phyloP scores from a whole-genome alignment of 345 rosid species.

The Lepidium africanum region DNA sequence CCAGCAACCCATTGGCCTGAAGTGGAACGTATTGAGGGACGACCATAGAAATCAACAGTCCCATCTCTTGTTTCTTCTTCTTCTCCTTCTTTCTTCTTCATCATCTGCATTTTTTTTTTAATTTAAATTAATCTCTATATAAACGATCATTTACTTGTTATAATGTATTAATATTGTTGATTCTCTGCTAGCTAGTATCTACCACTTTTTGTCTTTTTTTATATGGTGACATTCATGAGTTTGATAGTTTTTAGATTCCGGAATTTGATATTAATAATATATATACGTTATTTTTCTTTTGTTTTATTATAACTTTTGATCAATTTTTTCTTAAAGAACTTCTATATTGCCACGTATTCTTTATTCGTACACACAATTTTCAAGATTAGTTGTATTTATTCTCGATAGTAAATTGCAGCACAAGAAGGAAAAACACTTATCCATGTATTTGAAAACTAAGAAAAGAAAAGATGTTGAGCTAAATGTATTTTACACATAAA shows the following conservation, averaged over 20 bases:
- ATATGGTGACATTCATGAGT: not conserved
- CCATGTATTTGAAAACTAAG: not conserved
- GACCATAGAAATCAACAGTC: constrained; percentile 63
- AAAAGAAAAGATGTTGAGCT: constrained; percentile 14
- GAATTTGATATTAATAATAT: not conserved
- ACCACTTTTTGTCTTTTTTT: not conserved
- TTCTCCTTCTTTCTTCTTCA: constrained; percentile 35
- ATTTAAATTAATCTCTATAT: not conserved
- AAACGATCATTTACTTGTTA: not conserved
- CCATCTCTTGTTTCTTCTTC: constrained; percentile 64
- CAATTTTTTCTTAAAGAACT: not conserved
- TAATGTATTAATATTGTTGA: not conserved
- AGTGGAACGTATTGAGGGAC: constrained; percentile 49
- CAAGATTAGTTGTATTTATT: constrained; percentile 20
- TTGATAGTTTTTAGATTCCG: not conserved
- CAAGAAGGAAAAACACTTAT: not conserved
- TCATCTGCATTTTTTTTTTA: constrained; percentile 25
- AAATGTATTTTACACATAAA: constrained; percentile 22
- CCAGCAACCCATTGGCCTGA: constrained; percentile 88
- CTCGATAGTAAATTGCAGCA: not conserved
- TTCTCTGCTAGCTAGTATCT: not conserved
- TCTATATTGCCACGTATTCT: constrained; percentile 21
- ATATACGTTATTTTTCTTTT: not conserved
- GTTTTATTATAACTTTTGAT: not conserved
- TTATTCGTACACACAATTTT: not conserved